Base-by-base conservation (phyloP, 1,139 yeast genomes). In the Magnusiomyces ingens region DNA sequence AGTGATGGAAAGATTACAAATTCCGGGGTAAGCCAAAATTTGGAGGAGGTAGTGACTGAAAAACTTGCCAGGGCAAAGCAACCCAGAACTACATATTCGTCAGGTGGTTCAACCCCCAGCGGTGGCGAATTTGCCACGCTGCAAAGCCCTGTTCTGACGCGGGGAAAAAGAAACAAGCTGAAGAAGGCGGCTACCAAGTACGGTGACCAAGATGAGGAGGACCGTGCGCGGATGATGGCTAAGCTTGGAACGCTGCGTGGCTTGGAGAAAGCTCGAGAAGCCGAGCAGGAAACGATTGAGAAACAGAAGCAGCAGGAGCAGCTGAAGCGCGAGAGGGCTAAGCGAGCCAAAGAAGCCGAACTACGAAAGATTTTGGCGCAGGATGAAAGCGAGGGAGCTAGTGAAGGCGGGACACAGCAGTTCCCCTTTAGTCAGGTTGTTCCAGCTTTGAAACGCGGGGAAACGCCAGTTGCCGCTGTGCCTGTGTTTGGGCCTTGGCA, bases 401-500 rank as follows among this genome's bases (percentile, higher is more conserved):
- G 66, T 11, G 65, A 60, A 58, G n/a, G 17, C 62, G 43, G 63
- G 60, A 48, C 48, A 56, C 18, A 56, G 55, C 22, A 64, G 64
- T 38, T 40, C 41, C 64, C 64, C 10, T 62, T 67, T 43, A 71
- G 65, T 49, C 47, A 58, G 36, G 55, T 79, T 38, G 70, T 71
- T 17, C 71, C 75, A 4, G 63, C 63, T 32, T 64, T 73, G 36
- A 60, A 62, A 15, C 58, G 68, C 22, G 66, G 63, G 1, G 80
- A 75, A 55, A 74, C 71, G 22, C 70, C 71, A 0, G 60, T 84
- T 13, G 88, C 82, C 51, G 80, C 86, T 6, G 79, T 93, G 8
- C 96, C 98, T 0, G 83, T 88, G 10, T 91, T 90, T 75, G 98
- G 93, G 0, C 99, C 99, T 1, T 94, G 97, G 96, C 71, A 79